Percentiles rank a stretch among this genome's conserved stretches.
phyloP scores from a whole-genome alignment of 805 yeast genomes.

The Limtongia smithiae region DNA sequence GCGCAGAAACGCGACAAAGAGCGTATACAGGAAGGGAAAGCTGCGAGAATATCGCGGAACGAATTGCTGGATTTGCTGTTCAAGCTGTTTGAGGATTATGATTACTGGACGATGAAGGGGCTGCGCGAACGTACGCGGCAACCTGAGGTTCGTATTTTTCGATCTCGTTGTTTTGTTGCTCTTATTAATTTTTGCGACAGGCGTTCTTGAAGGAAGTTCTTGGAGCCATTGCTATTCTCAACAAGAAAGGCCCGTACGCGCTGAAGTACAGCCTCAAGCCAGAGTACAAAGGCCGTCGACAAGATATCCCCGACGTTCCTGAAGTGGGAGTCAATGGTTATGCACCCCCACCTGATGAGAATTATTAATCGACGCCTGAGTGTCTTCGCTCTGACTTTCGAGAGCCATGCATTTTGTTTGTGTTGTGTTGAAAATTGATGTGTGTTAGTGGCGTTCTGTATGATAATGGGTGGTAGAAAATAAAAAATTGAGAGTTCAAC shows the following conservation, averaged over 20 bases:
- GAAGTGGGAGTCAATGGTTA: too few species aligned
- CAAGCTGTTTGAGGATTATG: constrained; percentile 87
- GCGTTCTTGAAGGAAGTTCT: constrained; percentile 81
- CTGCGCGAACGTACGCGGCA: constrained; percentile 89
- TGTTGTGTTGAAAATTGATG: too few species aligned
- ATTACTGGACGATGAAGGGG: constrained; percentile 95
- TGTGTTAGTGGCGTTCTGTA: too few species aligned
- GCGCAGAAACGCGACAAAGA: constrained; percentile 37
- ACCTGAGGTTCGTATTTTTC: constrained; percentile 57
- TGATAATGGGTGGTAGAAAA: too few species aligned
- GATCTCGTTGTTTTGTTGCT: not conserved
- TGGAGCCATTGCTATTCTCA: constrained; percentile 82
- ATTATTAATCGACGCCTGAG: too few species aligned
- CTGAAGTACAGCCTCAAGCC: constrained; percentile 84
- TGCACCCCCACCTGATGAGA: too few species aligned
- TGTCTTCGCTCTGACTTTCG: too few species aligned
- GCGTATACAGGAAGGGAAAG: constrained; percentile 63
- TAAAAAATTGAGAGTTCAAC: too few species aligned
- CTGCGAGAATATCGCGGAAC: constrained; percentile 89
- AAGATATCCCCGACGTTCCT: not conserved
- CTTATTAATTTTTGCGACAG: constrained; percentile 29
- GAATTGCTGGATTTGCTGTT: constrained; percentile 85
- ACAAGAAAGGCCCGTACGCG: constrained; percentile 94
- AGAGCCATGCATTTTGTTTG: too few species aligned
- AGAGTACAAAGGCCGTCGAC: constrained; percentile 60